A percentile compares a stretch with the other conserved stretches of the same genome.
These are phyloP conservation scores for Moesziomyces sp. DNA, from an alignment of 1,284 basidiomycete genomes.

Conservation along the genomic window DNA sequence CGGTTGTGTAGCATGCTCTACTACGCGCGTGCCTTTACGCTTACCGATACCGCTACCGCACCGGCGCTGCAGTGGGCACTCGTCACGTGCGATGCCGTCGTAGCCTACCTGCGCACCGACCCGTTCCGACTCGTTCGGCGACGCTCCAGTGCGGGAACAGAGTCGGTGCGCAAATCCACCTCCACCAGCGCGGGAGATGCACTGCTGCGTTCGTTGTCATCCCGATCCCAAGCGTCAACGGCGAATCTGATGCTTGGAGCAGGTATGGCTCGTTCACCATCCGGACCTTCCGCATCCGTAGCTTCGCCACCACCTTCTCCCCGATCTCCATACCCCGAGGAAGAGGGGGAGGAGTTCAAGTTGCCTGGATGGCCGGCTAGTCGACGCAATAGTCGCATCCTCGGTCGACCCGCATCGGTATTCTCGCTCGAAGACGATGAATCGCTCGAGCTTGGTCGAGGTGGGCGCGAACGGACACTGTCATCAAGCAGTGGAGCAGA, in stretches of 20 bases:
- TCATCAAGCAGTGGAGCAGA: constrained; percentile 28
- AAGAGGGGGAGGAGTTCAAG: constrained; percentile 26
- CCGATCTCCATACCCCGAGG: constrained; percentile 2
- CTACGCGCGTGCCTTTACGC: constrained; percentile 35
- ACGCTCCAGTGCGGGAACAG: constrained; percentile 17
- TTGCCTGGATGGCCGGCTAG: constrained; percentile 29
- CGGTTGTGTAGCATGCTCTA: constrained; percentile 37
- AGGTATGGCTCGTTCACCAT: constrained; percentile 16
- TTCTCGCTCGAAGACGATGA: constrained; percentile 38
- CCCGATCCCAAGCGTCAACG: constrained; percentile 16
- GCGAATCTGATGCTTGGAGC: constrained; percentile 8
- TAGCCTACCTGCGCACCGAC: constrained; percentile 36
- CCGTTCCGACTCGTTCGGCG: constrained; percentile 31
- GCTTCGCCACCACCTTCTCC: constrained; percentile 19
- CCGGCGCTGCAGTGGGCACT: constrained; percentile 38
- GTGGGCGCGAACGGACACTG: constrained; percentile 15
- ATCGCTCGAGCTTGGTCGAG: constrained; percentile 8
- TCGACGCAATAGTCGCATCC: constrained; percentile 31
- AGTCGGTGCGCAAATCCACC: constrained; percentile 6
- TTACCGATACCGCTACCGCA: constrained; percentile 35
- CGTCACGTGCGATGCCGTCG: constrained; percentile 38
- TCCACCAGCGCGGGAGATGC: constrained; percentile 4
- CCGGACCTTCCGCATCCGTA: neutral
- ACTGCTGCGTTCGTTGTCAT: constrained; percentile 21
- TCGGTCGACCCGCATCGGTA: constrained; percentile 25